These are phyloP conservation scores for Microsporum ferrugineum DNA, from an alignment of 2,329 filamentous ascomycete genomes.

Conservation along the genomic window DNA sequence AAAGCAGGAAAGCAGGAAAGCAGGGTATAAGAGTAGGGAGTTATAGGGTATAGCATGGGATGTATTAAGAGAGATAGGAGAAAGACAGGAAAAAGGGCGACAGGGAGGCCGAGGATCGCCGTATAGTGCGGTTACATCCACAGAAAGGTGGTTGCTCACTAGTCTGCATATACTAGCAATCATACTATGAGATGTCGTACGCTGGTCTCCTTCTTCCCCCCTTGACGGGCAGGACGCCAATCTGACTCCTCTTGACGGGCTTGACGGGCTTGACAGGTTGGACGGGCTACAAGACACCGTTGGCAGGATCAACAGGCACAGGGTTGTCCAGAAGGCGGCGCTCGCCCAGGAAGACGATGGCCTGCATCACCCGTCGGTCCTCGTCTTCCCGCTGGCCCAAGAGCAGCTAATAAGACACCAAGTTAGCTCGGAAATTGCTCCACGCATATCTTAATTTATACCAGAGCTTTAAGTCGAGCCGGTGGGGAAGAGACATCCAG, in stretches of 20 bases:
- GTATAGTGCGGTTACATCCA: not conserved
- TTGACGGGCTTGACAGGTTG: not conserved
- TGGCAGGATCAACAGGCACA: not conserved
- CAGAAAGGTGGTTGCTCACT: not conserved
- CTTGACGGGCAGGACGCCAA: not conserved
- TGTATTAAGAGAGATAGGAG: not conserved
- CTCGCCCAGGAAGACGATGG: constrained; percentile 34
- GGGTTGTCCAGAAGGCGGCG: constrained; percentile 25
- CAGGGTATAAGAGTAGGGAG: not conserved
- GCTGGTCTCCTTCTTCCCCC: not conserved
- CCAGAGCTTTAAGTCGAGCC: not conserved
- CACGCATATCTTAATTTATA: not conserved
- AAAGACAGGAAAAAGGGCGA: not conserved
- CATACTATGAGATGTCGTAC: not conserved
- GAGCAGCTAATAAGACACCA: constrained; percentile 24
- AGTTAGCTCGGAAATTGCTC: constrained; percentile 7
- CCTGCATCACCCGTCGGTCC: constrained; percentile 31
- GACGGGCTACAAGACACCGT: not conserved
- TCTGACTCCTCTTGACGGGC: not conserved
- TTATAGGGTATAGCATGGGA: not conserved
- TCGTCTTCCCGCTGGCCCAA: constrained; percentile 35
- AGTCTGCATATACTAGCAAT: not conserved
- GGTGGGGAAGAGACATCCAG: not conserved
- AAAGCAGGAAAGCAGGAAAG: not conserved
- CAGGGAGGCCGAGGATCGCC: not conserved